Evolutionary conservation across 148 eudicot genomes (phyloP), one percentile per base, ranked within the genome.

Genomic region (Arbutus unedo): DNA sequence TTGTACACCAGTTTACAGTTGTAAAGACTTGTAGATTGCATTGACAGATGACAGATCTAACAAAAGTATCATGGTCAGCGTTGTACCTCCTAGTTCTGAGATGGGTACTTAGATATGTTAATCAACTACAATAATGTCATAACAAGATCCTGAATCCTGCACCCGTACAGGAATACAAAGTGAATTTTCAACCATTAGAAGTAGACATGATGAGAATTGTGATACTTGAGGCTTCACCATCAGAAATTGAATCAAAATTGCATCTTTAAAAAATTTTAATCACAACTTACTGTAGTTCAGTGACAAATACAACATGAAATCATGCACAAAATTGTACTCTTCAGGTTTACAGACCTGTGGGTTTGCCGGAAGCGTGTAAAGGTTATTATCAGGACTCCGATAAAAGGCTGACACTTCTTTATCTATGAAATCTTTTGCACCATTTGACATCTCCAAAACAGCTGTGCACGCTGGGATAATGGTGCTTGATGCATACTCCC

Each of bases 291-390:
- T 31, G n/a, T 18, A 50, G 23, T 25, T 23, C 23, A 81, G 19
- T n/a, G 31, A 67, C 31, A 2, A 64, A 25, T 31, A 67, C 44
- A 23, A 47, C 18, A 67, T 25, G 45, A 43, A 31, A 72, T 50
- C 15, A 66, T 55, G 18, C 21, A 73, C 8, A 41, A 49, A 55
- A 83, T 47, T 23, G 76, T 59, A 50, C 59, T 18, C 54, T 47
- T 82, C 73, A 38, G 64, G 64, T 45, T 57, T 57, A 73, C 21
- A 54, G 77, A 96, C 99, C 99, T 96, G 98, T 53, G 97, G 96
- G 84, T 93, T 93, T 81, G 97, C 90, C 48, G 99, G 99, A 86
- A 96, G 94, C 99, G 94, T 94, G 90, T 96, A 96, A 51, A 92
- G 91, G 85, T 91, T 96, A 81, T 92, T 96, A 84, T 96, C 98